Evolutionary conservation across 1,139 yeast species (phyloP).

Genomic region (Kluyveromyces marxianus): DNA sequence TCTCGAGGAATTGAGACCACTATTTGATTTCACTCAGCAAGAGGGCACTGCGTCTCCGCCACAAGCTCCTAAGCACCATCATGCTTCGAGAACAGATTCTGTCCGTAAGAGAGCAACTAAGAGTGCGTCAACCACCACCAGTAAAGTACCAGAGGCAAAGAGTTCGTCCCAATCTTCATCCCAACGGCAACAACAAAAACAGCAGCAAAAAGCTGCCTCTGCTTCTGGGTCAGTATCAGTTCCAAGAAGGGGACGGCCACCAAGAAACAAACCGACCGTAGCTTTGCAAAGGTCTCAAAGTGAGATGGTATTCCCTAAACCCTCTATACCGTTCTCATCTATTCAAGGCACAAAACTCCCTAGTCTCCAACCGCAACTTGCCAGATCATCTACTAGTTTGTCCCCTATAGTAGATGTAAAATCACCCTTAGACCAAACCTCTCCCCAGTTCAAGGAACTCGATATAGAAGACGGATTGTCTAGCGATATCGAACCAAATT

Average conservation of each 20-base stretch:
- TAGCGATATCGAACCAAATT: slow-evolving; percentile 32
- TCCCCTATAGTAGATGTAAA: slow-evolving; percentile 6
- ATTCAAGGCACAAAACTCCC: slow-evolving; percentile 22
- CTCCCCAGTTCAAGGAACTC: slow-evolving; percentile 25
- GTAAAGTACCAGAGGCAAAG: slow-evolving; percentile 6
- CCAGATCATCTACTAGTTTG: slow-evolving; percentile 9
- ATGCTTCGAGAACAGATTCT: slow-evolving; percentile 40
- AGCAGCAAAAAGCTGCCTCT: slow-evolving; percentile 3
- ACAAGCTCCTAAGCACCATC: slow-evolving; percentile 78
- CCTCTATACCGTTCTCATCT: slow-evolving; percentile 20
- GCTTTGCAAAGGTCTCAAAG: slow-evolving; percentile 25
- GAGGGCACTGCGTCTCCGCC: slow-evolving; percentile 67
- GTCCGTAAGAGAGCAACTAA: slow-evolving; percentile 23
- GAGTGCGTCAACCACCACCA: slow-evolving; percentile 12
- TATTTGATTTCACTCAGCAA: slow-evolving; percentile 54
- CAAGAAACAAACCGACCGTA: slow-evolving; percentile 14
- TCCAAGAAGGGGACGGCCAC: slow-evolving; percentile 28
- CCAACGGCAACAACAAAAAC: not conserved
- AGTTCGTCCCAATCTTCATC: not conserved
- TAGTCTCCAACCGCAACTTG: slow-evolving; percentile 13
- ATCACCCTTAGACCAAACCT: slow-evolving; percentile 8
- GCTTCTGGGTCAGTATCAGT: slow-evolving; percentile 14
- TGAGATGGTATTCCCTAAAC: slow-evolving; percentile 23
- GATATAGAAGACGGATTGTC: slow-evolving; percentile 36
- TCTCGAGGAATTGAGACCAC: slow-evolving; percentile 52